Conservation (phyloP, 1,284 basidiomycete genomes). For the Puccinia novopanici region DNA sequence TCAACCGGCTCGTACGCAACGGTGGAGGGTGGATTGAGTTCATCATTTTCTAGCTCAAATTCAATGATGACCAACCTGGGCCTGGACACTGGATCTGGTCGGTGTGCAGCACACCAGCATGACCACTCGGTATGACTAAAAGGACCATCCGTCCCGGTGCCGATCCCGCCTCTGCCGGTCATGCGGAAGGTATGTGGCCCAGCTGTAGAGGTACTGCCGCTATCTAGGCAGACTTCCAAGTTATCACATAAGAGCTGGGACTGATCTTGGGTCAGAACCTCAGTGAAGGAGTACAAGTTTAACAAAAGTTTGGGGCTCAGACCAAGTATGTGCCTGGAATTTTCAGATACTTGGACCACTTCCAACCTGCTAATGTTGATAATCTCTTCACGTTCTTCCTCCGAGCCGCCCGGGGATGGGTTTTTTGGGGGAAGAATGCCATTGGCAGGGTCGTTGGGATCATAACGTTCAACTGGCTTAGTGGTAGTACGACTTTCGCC, state of each 20-base stretch:
- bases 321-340: conserved; percentile 70
- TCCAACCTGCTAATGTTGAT: conserved; percentile 37
- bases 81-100: conserved; percentile 61
- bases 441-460: conserved; percentile 14
- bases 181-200: conserved; percentile 54
- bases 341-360: conserved; percentile 61
- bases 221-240: conserved; percentile 63
- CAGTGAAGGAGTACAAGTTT: conserved; percentile 73
- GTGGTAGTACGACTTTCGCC: conserved; percentile 69
- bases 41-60: conserved; percentile 77
- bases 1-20: conserved; percentile 34
- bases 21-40: conserved; percentile 73
- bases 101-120: conserved; percentile 80
- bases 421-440: neutral
- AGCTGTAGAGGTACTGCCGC: neutral
- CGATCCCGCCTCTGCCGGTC: conserved; percentile 54
- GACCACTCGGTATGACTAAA: conserved; percentile 72
- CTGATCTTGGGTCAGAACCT: conserved; percentile 71
- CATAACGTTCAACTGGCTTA: conserved; percentile 74
- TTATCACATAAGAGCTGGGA: conserved; percentile 76
- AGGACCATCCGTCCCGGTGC: conserved; percentile 53
- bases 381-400: neutral
- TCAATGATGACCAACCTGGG: conserved; percentile 70
- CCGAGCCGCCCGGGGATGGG: conserved; percentile 15
- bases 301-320: conserved; percentile 77